Evolutionary conservation across 139 green algal species (phyloP).

Genomic region (Edaphochlamys debaryana): DNA sequence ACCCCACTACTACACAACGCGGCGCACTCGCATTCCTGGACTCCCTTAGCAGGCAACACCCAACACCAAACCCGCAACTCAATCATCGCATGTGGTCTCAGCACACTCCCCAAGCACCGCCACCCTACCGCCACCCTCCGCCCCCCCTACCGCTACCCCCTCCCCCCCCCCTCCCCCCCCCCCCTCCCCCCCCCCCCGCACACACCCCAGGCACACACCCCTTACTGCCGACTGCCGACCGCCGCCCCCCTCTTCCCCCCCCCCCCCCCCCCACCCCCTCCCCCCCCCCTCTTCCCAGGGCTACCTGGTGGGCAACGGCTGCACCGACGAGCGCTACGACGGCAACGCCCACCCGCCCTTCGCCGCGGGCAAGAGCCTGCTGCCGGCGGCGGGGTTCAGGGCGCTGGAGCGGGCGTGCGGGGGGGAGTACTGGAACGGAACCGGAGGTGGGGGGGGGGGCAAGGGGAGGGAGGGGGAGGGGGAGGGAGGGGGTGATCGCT

Average conservation of each 20-base stretch:
- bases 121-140: too few relatives aligned
- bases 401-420: conserved; percentile 49
- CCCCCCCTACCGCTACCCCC: too few relatives aligned
- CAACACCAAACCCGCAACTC: too few relatives aligned
- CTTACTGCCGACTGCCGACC: neutral
- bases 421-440: conserved; percentile 70
- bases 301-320: conserved; percentile 83
- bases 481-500: neutral
- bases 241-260: too few relatives aligned
- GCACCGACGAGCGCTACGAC: conserved; percentile 74
- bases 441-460: conserved; percentile 8
- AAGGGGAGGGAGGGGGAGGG: neutral
- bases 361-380: conserved; percentile 71
- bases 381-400: conserved; percentile 30
- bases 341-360: conserved; percentile 77
- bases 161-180: neutral
- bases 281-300: conserved; percentile 49
- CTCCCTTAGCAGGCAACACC: too few relatives aligned
- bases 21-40: too few relatives aligned
- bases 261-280: neutral
- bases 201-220: neutral
- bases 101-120: too few relatives aligned
- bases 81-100: too few relatives aligned
- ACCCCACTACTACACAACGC: too few relatives aligned
- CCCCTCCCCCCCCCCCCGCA: neutral